A percentile compares a stretch with the other conserved stretches of the same genome.
phyloP scores from a whole-genome alignment of 1,284 basidiomycete genomes.

The Sporisorium reilianum region DNA sequence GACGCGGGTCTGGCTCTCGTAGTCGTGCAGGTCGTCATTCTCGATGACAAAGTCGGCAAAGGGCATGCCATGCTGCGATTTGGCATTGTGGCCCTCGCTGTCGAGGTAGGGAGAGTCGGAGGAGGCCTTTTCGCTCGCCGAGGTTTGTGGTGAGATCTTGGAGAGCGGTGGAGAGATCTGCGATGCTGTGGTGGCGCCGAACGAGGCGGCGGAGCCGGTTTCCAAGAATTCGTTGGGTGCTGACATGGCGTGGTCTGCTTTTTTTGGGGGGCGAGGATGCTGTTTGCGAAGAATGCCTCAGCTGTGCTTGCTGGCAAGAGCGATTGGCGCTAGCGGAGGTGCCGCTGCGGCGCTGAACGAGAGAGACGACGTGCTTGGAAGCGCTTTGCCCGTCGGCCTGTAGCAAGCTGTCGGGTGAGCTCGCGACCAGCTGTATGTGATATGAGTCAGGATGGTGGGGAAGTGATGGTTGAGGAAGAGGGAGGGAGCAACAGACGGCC shows the following conservation, averaged over 20 bases:
- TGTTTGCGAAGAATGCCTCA: no score
- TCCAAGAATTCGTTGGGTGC: conserved; percentile 15
- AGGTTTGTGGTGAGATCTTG: conserved; percentile 21
- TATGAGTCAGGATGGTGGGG: neutral
- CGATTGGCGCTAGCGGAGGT: conserved; percentile 3
- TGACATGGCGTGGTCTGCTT: conserved; percentile 21
- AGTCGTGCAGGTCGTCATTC: conserved; percentile 50
- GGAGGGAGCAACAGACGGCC: neutral
- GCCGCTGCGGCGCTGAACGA: neutral
- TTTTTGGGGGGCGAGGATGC: neutral
- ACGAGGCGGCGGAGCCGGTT: conserved; percentile 13
- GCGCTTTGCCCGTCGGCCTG: neutral
- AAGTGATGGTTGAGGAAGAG: neutral
- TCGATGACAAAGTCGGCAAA: conserved; percentile 54
- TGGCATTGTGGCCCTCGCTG: conserved; percentile 13
- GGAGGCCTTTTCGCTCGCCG: conserved; percentile 17
- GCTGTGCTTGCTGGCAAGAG: neutral
- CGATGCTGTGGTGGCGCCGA: conserved; percentile 9
- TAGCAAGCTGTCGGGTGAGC: conserved; percentile 5
- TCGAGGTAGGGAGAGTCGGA: conserved; percentile 43
- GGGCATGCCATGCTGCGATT: conserved; percentile 29
- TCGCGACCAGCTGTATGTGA: conserved; percentile 1
- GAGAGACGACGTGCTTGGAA: neutral
- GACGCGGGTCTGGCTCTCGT: conserved; percentile 30
- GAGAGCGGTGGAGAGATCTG: conserved; percentile 13